Percentiles rank a stretch among this genome's conserved stretches.
These are phyloP conservation scores for Dothiorella sarmentorum DNA, from an alignment of 2,329 filamentous ascomycete species.

Conservation along the genomic window DNA sequence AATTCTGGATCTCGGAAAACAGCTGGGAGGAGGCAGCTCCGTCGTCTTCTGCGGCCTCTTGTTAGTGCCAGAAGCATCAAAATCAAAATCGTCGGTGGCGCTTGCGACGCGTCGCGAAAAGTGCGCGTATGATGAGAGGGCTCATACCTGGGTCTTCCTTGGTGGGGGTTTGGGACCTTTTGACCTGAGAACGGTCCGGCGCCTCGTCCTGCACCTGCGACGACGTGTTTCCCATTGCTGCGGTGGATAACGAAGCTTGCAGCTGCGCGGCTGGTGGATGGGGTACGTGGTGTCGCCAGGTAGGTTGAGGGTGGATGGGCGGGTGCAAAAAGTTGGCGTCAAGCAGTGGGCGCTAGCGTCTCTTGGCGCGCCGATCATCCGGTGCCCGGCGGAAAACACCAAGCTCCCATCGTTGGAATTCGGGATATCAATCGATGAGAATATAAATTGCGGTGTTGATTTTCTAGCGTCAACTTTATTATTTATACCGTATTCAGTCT, in stretches of 20 bases:
- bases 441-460: no score
- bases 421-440: no score
- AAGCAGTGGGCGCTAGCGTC: constrained; percentile 1
- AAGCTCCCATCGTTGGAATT: no score
- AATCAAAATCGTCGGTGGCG: constrained; percentile 10
- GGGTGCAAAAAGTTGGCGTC: constrained; percentile 2
- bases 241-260: constrained; percentile 3
- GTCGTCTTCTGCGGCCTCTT: constrained; percentile 16
- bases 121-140: background rate
- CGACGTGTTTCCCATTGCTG: constrained; percentile 12
- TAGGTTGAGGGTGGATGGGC: constrained; percentile 4
- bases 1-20: background rate
- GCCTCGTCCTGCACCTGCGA: constrained; percentile 5
- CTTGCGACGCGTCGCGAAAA: constrained; percentile 12
- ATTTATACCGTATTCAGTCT: no score
- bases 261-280: constrained; percentile 1
- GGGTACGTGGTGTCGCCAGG: constrained; percentile 7
- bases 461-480: no score
- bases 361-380: constrained; percentile 13
- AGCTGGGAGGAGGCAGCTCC: constrained; percentile 18
- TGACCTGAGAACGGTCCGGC: background rate
- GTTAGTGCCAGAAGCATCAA: constrained; percentile 1
- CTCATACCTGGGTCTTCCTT: background rate
- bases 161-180: background rate
- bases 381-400: background rate